Conservation (phyloP, 139 green algal genomes). For the Yamagishiella unicocca region DNA sequence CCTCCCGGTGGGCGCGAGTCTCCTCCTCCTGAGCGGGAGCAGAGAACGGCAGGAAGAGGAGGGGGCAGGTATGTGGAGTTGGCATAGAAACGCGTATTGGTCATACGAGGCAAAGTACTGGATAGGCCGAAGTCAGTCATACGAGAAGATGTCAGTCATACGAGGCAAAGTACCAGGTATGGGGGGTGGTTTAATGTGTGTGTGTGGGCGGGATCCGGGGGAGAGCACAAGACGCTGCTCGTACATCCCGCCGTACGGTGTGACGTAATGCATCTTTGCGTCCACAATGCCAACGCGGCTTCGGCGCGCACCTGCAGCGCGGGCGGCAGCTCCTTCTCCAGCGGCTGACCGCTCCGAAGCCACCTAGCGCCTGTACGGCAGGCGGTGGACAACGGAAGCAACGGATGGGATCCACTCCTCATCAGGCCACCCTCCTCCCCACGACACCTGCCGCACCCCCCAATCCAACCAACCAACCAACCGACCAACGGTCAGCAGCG, state of each 20-base stretch:
- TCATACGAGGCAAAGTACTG: no score
- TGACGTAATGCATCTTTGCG: no score
- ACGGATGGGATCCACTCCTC: not conserved
- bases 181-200: no score
- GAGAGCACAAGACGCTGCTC: no score
- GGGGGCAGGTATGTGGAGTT: slow-evolving; percentile 1
- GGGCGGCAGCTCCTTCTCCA: slow-evolving; percentile 22
- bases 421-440: not conserved
- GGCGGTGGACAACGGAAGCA: not conserved
- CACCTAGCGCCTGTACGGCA: slow-evolving; percentile 9
- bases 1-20: slow-evolving; percentile 38
- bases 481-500: not conserved
- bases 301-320: slow-evolving; percentile 12
- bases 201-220: no score
- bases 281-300: no score
- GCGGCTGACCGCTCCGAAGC: not conserved
- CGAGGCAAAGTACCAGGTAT: no score
- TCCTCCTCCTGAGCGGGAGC: slow-evolving; percentile 50
- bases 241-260: no score
- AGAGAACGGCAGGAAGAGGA: no score
- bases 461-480: not conserved
- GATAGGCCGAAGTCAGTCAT: no score
- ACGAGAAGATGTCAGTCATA: no score
- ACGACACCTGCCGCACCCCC: not conserved
- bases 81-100: no score